Conservation (phyloP, 176 grass and related monocot genomes). For the Oryza nivara region DNA sequence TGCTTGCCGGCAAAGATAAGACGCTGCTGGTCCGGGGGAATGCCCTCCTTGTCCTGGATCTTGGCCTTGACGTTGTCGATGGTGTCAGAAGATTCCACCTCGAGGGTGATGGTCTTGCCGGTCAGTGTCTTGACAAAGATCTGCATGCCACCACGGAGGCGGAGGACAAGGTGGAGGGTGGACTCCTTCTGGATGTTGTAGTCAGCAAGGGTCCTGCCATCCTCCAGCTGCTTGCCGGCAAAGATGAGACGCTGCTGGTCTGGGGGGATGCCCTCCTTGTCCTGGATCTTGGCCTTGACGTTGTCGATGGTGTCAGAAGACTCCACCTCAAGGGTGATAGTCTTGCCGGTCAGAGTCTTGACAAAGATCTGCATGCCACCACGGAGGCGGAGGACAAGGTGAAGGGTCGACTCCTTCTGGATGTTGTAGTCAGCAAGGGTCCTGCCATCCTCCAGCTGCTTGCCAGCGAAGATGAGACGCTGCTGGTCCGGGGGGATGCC, state of each 20-base stretch:
- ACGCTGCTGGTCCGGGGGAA: slow-evolving; percentile 60
- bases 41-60: slow-evolving; percentile 75
- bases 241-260: slow-evolving; percentile 74
- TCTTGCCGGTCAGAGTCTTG: slow-evolving; percentile 61
- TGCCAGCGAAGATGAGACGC: slow-evolving; percentile 87
- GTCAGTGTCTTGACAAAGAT: slow-evolving; percentile 62
- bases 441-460: slow-evolving; percentile 92
- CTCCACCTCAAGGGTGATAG: slow-evolving; percentile 60
- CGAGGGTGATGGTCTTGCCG: slow-evolving; percentile 63
- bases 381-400: slow-evolving; percentile 86
- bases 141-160: slow-evolving; percentile 61
- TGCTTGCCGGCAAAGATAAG: slow-evolving; percentile 59
- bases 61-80: slow-evolving; percentile 64
- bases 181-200: slow-evolving; percentile 80
- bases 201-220: slow-evolving; percentile 62
- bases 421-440: slow-evolving; percentile 96
- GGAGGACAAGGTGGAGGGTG: slow-evolving; percentile 51
- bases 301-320: slow-evolving; percentile 46
- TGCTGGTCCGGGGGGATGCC: slow-evolving; percentile 95
- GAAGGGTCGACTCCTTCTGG: slow-evolving; percentile 91
- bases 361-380: slow-evolving; percentile 83
- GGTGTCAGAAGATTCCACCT: slow-evolving; percentile 64
- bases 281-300: slow-evolving; percentile 55
- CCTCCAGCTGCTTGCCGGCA: slow-evolving; percentile 64
- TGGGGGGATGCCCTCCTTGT: slow-evolving; percentile 74